Percentiles rank a stretch among this genome's conserved stretches.
phyloP scores from a whole-genome alignment of 331 rosid genomes.

The Arachis monticola region DNA sequence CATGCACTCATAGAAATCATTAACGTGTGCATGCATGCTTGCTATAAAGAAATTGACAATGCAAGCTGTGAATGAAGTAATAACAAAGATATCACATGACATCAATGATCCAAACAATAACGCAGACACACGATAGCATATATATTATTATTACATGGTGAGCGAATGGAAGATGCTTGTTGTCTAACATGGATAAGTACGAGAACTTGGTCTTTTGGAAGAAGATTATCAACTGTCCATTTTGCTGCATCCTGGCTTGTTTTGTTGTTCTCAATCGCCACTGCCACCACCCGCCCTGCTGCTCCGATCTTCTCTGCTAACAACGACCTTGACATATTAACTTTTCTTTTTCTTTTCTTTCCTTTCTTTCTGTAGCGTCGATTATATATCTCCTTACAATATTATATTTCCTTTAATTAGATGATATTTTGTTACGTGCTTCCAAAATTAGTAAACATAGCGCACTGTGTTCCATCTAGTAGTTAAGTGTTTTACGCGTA shows the following conservation, averaged over 20 bases:
- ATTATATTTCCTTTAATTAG: slow-evolving; percentile 18
- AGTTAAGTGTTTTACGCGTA: not conserved
- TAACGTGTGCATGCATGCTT: not conserved
- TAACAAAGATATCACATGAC: too few relatives aligned
- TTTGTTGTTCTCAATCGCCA: slow-evolving; percentile 80
- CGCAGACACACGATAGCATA: too few relatives aligned
- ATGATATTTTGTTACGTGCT: slow-evolving; percentile 4
- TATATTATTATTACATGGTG: slow-evolving; percentile 40
- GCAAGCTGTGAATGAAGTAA: too few relatives aligned
- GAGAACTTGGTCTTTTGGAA: slow-evolving; percentile 64
- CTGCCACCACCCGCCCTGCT: slow-evolving; percentile 61
- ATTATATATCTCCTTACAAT: not conserved
- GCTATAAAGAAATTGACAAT: too few relatives aligned
- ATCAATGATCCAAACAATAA: too few relatives aligned
- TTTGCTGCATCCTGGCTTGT: slow-evolving; percentile 80
- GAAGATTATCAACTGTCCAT: slow-evolving; percentile 87
- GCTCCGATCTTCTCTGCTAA: slow-evolving; percentile 52
- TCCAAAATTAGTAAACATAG: slow-evolving; percentile 33
- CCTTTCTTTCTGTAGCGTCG: not conserved
- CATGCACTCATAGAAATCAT: slow-evolving; percentile 31
- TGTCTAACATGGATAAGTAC: slow-evolving; percentile 68
- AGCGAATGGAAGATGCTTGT: slow-evolving; percentile 47
- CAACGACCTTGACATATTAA: slow-evolving; percentile 51
- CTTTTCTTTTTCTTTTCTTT: not conserved
- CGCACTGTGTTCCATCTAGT: not conserved